Evolutionary conservation across 2,329 filamentous ascomycete genomes (phyloP).

Genomic region (Colletotrichum sp.): DNA sequence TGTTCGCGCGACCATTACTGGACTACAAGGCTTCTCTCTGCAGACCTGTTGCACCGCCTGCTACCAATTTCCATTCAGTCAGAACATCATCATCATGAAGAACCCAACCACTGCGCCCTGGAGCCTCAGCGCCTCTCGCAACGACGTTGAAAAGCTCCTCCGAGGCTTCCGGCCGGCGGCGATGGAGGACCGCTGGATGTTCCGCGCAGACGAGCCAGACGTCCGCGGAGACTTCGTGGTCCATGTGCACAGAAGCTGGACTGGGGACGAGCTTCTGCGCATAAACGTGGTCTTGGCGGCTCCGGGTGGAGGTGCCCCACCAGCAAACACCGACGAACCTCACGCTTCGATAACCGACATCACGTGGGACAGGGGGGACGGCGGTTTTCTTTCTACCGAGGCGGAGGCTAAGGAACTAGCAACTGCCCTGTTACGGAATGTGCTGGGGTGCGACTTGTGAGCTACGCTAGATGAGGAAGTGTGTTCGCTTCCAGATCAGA

Average conservation of each 20-base stretch:
- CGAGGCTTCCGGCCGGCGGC: background rate
- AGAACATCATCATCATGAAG: background rate
- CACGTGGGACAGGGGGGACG: background rate
- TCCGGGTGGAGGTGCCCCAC: background rate
- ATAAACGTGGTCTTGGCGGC: background rate
- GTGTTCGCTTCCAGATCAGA: background rate
- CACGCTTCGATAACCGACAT: background rate
- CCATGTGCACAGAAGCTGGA: background rate
- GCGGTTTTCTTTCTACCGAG: background rate
- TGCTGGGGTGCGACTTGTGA: background rate
- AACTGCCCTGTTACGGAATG: background rate
- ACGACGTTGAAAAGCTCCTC: background rate
- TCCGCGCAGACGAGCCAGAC: background rate
- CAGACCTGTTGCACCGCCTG: background rate
- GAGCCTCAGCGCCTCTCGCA: background rate
- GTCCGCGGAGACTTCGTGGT: background rate
- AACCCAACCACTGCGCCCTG: background rate
- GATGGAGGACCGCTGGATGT: background rate
- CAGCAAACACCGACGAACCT: background rate
- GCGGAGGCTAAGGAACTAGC: background rate
- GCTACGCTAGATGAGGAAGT: background rate
- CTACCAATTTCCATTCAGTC: background rate
- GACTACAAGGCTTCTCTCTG: background rate
- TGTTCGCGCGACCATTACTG: background rate
- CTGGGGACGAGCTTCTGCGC: background rate